These are phyloP conservation scores for Claviceps sp. DNA, from an alignment of 2,329 filamentous ascomycete species.

Conservation along the genomic window DNA sequence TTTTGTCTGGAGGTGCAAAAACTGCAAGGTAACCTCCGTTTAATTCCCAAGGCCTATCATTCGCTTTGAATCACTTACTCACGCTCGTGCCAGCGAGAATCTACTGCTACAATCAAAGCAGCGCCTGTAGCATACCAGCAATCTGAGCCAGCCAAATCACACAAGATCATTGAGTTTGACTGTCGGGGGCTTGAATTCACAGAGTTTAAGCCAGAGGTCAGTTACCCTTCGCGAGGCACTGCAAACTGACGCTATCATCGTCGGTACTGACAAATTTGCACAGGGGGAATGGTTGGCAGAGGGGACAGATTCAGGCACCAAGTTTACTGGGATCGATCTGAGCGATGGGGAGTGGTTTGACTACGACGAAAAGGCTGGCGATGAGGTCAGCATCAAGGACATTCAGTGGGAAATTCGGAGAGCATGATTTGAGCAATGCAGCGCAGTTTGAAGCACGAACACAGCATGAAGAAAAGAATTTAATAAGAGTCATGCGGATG, in stretches of 20 bases:
- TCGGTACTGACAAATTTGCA: conserved; percentile 20
- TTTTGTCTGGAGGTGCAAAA: conserved; percentile 99
- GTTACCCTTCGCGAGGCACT: neutral
- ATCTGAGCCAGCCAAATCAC: conserved; percentile 55
- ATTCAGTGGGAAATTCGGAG: conserved; percentile 75
- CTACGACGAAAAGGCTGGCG: conserved; percentile 85
- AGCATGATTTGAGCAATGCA: conserved; percentile 30
- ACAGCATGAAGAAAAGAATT: neutral
- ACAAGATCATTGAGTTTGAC: conserved; percentile 81
- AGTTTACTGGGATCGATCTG: conserved; percentile 72
- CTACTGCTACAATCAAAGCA: conserved; percentile 71
- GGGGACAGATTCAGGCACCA: conserved; percentile 65
- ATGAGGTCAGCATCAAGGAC: conserved; percentile 87
- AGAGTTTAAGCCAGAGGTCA: conserved; percentile 80
- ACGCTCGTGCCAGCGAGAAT: conserved; percentile 48
- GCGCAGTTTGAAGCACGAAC: too few relatives aligned
- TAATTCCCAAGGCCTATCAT: neutral
- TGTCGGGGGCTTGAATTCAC: conserved; percentile 87
- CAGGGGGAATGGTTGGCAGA: conserved; percentile 85
- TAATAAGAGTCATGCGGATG: neutral
- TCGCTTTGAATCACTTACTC: neutral
- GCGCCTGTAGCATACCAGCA: conserved; percentile 60
- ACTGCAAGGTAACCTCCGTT: conserved; percentile 61
- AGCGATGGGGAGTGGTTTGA: conserved; percentile 93
- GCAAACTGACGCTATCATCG: neutral